A percentile compares a stretch with the other conserved stretches of the same genome.
Evolutionary conservation across 1,284 basidiomycete genomes (phyloP).

Genomic region (Cryptococcus sp.): DNA sequence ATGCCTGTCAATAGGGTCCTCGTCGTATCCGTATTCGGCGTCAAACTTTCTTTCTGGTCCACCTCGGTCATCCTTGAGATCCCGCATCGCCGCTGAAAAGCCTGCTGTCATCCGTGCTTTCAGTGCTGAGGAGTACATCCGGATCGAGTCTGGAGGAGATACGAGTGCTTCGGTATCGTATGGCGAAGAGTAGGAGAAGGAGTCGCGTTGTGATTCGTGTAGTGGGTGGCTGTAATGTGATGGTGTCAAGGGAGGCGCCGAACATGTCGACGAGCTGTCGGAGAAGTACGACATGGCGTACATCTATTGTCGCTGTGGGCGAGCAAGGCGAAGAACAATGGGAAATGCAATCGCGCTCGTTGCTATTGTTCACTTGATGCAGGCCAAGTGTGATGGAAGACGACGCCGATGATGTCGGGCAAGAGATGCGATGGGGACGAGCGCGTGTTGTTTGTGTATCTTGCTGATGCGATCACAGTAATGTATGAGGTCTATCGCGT

Average conservation of each 20-base stretch:
- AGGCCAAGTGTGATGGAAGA: background rate
- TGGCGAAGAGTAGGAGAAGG: constrained; percentile 7
- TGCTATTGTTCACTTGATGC: background rate
- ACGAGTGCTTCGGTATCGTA: constrained; percentile 3
- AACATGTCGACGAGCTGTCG: constrained; percentile 13
- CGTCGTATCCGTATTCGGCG: constrained; percentile 31
- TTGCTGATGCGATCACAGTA: background rate
- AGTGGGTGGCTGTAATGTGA: background rate
- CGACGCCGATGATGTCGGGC: background rate
- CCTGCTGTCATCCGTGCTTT: constrained; percentile 23
- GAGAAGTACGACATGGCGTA: constrained; percentile 18
- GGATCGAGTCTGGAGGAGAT: constrained; percentile 30
- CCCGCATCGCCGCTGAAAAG: constrained; percentile 30
- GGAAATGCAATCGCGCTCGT: no score
- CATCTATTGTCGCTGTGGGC: no score
- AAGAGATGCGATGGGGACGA: background rate
- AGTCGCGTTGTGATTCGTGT: background rate
- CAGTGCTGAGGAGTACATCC: constrained; percentile 28
- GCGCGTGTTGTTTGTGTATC: background rate
- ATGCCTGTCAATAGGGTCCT: constrained; percentile 36
- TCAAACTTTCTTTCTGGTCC: constrained; percentile 23
- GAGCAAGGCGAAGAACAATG: no score
- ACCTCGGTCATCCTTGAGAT: constrained; percentile 27
- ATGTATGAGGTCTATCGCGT: no score
- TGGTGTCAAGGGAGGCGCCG: constrained; percentile 16